Conservation (phyloP, 805 yeast genomes). For the Tetrapisispora phaffii region DNA sequence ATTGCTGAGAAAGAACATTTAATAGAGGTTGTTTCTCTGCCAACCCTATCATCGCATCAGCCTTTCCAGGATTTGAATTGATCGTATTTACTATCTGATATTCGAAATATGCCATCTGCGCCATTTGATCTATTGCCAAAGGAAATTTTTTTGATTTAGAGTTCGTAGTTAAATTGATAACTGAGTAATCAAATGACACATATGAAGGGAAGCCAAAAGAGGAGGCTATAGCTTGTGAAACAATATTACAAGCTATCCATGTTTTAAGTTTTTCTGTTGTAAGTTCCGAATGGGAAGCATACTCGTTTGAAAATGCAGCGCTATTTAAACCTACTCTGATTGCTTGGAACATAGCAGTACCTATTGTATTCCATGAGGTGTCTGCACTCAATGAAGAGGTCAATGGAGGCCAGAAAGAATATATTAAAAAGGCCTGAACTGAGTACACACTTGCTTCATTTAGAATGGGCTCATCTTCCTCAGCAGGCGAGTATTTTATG, state of each 20-base stretch:
- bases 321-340: constrained; percentile 84
- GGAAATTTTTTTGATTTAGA: constrained; percentile 33
- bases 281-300: constrained; percentile 33
- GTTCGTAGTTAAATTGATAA: constrained; percentile 26
- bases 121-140: constrained; percentile 57
- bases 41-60: constrained; percentile 53
- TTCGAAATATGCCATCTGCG: constrained; percentile 76
- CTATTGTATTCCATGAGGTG: constrained; percentile 91
- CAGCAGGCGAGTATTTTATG: constrained; percentile 70
- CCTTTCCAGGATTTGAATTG: constrained; percentile 59
- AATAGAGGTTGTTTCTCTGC: constrained; percentile 68
- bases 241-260: constrained; percentile 89
- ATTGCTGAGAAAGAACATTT: constrained; percentile 56
- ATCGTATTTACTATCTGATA: constrained; percentile 73
- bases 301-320: constrained; percentile 55
- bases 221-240: constrained; percentile 81
- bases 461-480: constrained; percentile 68
- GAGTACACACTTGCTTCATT: constrained; percentile 88
- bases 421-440: constrained; percentile 83
- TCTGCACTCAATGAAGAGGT: constrained; percentile 93
- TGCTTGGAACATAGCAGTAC: constrained; percentile 87
- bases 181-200: constrained; percentile 70
- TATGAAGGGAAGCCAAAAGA: constrained; percentile 93
- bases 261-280: constrained; percentile 75
- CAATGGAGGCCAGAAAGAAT: constrained; percentile 92